phyloP scores from a whole-genome alignment of 1,284 basidiomycete genomes.

The Amylostereum areolatum region DNA sequence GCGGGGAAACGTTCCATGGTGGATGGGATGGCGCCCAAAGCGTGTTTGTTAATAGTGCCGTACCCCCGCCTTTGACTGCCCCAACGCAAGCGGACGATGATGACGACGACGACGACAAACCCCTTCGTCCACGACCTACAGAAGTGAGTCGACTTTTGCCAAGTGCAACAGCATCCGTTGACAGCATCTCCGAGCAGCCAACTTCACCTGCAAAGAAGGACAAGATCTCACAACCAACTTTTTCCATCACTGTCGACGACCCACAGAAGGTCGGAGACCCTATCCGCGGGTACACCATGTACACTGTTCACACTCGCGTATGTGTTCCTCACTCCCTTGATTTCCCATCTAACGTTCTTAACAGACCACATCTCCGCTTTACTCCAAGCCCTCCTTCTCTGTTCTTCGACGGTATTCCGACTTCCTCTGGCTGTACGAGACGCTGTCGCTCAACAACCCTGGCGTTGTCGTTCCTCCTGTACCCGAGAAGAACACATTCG shows the following conservation, averaged over 20 bases:
- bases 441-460: conserved; percentile 87
- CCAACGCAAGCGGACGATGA: conserved; percentile 33
- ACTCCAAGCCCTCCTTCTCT: conserved; percentile 77
- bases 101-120: conserved; percentile 69
- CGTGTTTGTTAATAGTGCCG: conserved; percentile 14
- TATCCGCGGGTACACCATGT: conserved; percentile 88
- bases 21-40: conserved; percentile 44
- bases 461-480: conserved; percentile 96
- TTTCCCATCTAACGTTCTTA: conserved; percentile 1
- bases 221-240: conserved; percentile 48
- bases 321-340: conserved; percentile 15
- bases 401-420: conserved; percentile 95
- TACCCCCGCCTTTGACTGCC: conserved; percentile 4
- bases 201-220: conserved; percentile 23
- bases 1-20: conserved; percentile 58
- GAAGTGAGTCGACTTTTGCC: conserved; percentile 22
- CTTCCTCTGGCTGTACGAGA: conserved; percentile 95
- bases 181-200: no score
- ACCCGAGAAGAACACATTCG: conserved; percentile 92
- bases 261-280: conserved; percentile 93
- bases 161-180: no score
- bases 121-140: conserved; percentile 32
- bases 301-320: conserved; percentile 87
- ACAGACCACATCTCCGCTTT: conserved; percentile 80
- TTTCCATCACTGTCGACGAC: conserved; percentile 84